Evolutionary conservation across 2,329 filamentous ascomycete species (phyloP).

Genomic region (Pseudogymnoascus sp.): DNA sequence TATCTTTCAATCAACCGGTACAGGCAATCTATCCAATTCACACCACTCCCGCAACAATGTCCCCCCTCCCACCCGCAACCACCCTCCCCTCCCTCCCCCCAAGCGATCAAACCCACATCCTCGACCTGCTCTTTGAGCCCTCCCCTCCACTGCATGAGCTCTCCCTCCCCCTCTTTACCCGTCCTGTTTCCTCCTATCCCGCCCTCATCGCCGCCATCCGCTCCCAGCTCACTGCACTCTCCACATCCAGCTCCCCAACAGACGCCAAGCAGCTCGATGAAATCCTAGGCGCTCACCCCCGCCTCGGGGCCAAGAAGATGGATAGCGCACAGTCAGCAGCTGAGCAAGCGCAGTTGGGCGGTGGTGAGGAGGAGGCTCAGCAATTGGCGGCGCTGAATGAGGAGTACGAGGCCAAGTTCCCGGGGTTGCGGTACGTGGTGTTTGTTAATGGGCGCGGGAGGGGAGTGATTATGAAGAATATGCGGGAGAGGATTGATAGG

Average conservation of each 20-base stretch:
- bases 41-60: neutral
- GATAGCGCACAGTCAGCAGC: slow-evolving; percentile 73
- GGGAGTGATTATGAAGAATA: slow-evolving; percentile 70
- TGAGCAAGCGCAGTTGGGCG: slow-evolving; percentile 72
- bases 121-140: slow-evolving; percentile 82
- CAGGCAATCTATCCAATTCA: neutral
- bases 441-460: slow-evolving; percentile 80
- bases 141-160: slow-evolving; percentile 66
- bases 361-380: slow-evolving; percentile 47
- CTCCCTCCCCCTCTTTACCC: slow-evolving; percentile 53
- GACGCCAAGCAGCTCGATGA: slow-evolving; percentile 53
- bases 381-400: slow-evolving; percentile 57
- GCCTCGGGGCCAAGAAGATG: slow-evolving; percentile 72
- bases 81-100: neutral
- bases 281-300: slow-evolving; percentile 74
- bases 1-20: neutral
- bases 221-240: slow-evolving; percentile 52
- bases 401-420: slow-evolving; percentile 74
- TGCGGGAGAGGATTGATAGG: slow-evolving; percentile 64
- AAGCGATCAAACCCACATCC: slow-evolving; percentile 19
- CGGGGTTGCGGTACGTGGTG: slow-evolving; percentile 78
- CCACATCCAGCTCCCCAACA: slow-evolving; percentile 40
- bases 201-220: slow-evolving; percentile 62
- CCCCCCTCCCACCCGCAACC: neutral
- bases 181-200: slow-evolving; percentile 57